phyloP scores from a whole-genome alignment of 116 monocot species.

The Iris pallida region DNA sequence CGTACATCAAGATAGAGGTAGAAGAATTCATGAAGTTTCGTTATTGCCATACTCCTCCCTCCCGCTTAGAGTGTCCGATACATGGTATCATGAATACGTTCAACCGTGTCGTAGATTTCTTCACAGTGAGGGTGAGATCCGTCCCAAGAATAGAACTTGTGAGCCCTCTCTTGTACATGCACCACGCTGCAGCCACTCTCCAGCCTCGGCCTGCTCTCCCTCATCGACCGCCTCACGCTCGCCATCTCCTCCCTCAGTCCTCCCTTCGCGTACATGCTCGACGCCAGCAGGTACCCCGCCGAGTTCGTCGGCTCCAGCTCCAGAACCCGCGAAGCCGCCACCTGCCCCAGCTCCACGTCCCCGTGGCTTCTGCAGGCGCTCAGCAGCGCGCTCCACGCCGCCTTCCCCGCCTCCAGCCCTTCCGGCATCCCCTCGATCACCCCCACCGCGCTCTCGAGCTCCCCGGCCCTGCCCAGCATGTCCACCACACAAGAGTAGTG shows the following conservation, averaged over 20 bases:
- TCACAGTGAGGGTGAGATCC: constrained; percentile 36
- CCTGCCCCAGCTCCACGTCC: constrained; percentile 30
- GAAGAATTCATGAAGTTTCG: too few relatives aligned
- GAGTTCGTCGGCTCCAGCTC: constrained; percentile 60
- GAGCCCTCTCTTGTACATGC: constrained; percentile 30
- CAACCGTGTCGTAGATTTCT: constrained; percentile 51
- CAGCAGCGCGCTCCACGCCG: constrained; percentile 69
- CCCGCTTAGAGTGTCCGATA: neutral
- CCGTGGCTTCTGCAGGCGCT: constrained; percentile 58
- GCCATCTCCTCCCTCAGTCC: constrained; percentile 21
- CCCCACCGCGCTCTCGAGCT: constrained; percentile 37
- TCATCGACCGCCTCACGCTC: constrained; percentile 48
- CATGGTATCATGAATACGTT: constrained; percentile 37
- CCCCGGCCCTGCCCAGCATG: constrained; percentile 62
- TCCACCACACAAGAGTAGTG: constrained; percentile 70
- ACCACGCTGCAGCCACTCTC: constrained; percentile 54
- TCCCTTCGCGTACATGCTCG: constrained; percentile 31
- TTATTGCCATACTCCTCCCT: too few relatives aligned
- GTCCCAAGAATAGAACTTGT: constrained; percentile 67
- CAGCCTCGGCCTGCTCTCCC: constrained; percentile 42
- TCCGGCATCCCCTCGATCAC: constrained; percentile 36
- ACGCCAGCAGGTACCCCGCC: constrained; percentile 50
- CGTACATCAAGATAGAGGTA: too few relatives aligned
- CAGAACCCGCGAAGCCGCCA: constrained; percentile 36
- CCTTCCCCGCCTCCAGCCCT: constrained; percentile 24